Evolutionary conservation across 495 filamentous ascomycete species (phyloP), one percentile per base, ranked within the genome.

Genomic region (Hapsidospora chrysogenum): DNA sequence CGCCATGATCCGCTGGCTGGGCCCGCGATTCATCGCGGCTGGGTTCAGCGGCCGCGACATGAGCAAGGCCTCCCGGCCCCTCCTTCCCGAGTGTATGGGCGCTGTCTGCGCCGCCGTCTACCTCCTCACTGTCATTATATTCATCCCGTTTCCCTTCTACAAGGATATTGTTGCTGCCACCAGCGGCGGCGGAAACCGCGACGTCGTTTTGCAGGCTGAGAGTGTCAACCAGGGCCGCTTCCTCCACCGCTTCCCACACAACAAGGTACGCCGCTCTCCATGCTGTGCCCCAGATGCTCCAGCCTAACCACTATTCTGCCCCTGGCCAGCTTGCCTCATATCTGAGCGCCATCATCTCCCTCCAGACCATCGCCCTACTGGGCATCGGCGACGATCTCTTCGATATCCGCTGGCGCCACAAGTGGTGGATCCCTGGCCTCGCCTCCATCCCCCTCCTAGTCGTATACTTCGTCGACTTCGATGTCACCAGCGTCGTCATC

Each of bases 401-500:
- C 57, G 89, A 99, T 54, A 92, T 99, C 46, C 76, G 92, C 46
- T 99, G 89, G 89, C 76, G 89, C 33, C 92, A 99, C 63, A 99
- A 99, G 57, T 74, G 96, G 49, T 74, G 96, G 56, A 94, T 99
- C 41, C 89, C 89, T 3, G 92, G 82, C 11, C 83, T 99, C 47
- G 85, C 85, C 23, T 72, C 85, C 18, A 85, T 96, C 39, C 89
- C 89, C 0, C 78, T 99, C 58, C 76, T 99, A 3, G 78, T 92
- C 34, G 83, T 99, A 38, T 99, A 99, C 59, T 92, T 93, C 53
- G 84, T 96, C 48, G 86, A 95, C 55, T 95, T 96, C 51, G 89
- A 85, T 32, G 85, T 99, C 39, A 99, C 89, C 11, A 76, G 84
- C 22, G 78, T 99, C 42, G 85, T 96, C 3, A 72, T 99, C 2